These are phyloP conservation scores for Thoreauomyces humboldtii DNA, from an alignment of 192 early-diverging fungal species.

Conservation along the genomic window DNA sequence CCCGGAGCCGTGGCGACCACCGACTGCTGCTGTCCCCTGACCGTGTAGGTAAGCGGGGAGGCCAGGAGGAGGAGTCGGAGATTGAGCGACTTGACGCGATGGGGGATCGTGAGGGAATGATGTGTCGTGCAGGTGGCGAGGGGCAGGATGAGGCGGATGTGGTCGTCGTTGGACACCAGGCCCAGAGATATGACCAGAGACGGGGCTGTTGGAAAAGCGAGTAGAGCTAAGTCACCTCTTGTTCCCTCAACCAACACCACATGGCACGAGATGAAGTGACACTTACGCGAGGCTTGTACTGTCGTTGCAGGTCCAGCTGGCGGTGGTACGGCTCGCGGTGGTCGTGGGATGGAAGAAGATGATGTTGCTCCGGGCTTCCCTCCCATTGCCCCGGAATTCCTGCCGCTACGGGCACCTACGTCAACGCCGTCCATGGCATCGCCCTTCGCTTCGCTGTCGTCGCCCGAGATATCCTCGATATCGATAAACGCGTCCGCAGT, in stretches of 20 bases:
- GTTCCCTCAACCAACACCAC: too few species aligned
- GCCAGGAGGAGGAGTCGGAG: conserved; percentile 37
- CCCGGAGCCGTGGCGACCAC: too few species aligned
- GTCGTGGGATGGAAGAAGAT: too few species aligned
- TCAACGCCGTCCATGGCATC: background rate
- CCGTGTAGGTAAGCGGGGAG: conserved; percentile 20
- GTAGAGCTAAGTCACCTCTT: background rate
- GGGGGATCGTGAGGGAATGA: conserved; percentile 25
- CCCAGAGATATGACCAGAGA: conserved; percentile 29
- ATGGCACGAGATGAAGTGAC: too few species aligned
- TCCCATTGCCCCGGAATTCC: too few species aligned
- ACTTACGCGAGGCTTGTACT: background rate
- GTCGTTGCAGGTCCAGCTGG: background rate
- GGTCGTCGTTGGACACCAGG: conserved; percentile 32
- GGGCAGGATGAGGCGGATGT: conserved; percentile 29
- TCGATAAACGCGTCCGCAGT: conserved; percentile 20
- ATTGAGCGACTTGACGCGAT: conserved; percentile 23
- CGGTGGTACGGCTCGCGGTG: too few species aligned
- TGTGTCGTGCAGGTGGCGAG: conserved; percentile 12
- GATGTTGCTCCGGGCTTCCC: too few species aligned
- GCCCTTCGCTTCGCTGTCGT: conserved; percentile 3
- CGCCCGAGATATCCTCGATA: conserved; percentile 15
- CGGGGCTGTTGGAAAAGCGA: background rate
- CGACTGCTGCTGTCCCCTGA: too few species aligned
- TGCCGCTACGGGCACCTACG: too few species aligned